These are phyloP conservation scores for Magnusiomyces ingens DNA, from an alignment of 1,139 yeast genomes.

Conservation along the genomic window DNA sequence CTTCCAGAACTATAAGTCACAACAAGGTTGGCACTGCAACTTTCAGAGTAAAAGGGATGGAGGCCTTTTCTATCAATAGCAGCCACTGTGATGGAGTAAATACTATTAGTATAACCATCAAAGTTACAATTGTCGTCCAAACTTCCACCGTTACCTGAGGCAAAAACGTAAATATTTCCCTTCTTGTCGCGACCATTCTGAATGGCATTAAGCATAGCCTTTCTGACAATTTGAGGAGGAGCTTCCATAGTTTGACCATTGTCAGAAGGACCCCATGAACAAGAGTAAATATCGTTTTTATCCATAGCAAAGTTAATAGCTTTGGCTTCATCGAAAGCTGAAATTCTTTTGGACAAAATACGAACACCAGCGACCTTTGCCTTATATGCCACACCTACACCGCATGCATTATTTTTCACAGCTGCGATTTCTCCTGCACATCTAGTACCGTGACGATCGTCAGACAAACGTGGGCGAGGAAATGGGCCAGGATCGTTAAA, in stretches of 20 bases:
- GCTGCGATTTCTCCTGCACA: conserved; percentile 98
- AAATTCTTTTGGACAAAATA: conserved; percentile 71
- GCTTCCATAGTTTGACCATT: conserved; percentile 82
- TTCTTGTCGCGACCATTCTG: conserved; percentile 72
- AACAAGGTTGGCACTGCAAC: conserved; percentile 94
- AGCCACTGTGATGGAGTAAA: conserved; percentile 90
- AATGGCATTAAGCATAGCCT: conserved; percentile 80
- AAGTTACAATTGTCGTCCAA: conserved; percentile 87
- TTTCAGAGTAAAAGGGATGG: conserved; percentile 86
- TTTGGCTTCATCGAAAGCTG: conserved; percentile 85
- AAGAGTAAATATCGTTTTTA: conserved; percentile 81
- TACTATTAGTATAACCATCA: conserved; percentile 96
- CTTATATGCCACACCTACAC: conserved; percentile 87
- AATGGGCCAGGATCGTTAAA: conserved; percentile 67
- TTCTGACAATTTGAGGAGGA: conserved; percentile 70
- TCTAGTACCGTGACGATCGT: conserved; percentile 93
- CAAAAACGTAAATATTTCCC: conserved; percentile 91
- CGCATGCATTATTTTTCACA: conserved; percentile 75
- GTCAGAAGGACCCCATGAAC: conserved; percentile 99
- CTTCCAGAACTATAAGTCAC: conserved; percentile 92
- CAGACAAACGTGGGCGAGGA: conserved; percentile 75
- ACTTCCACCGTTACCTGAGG: conserved; percentile 90
- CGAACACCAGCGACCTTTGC: conserved; percentile 87
- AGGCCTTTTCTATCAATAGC: conserved; percentile 81
- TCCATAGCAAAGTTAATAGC: conserved; percentile 76